Conservation (phyloP, 768 basidiomycete species). For the Clavulina sp. region DNA sequence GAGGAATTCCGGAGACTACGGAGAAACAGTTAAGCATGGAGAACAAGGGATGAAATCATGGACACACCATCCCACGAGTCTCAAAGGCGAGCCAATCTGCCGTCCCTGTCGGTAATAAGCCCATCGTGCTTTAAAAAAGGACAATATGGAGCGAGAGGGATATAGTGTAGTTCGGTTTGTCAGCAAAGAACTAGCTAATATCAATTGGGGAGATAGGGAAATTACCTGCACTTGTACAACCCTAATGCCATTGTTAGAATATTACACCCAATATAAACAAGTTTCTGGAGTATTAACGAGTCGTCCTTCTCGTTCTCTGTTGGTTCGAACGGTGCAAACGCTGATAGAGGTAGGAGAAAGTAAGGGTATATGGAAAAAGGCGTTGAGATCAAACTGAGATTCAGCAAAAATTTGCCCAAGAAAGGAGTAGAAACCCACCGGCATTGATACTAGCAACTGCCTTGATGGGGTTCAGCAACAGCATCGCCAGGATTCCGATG, state of each 20-base stretch:
- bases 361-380: slow-evolving; percentile 27
- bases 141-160: too few species aligned
- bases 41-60: slow-evolving; percentile 16
- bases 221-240: slow-evolving; percentile 81
- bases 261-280: slow-evolving; percentile 56
- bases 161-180: too few species aligned
- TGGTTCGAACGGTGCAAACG: slow-evolving; percentile 51
- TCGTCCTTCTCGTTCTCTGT: slow-evolving; percentile 27
- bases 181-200: too few species aligned
- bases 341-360: slow-evolving; percentile 13
- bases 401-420: neutral
- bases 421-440: slow-evolving; percentile 25
- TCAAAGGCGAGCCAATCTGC: slow-evolving; percentile 95
- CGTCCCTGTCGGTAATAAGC: slow-evolving; percentile 73
- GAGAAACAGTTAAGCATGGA: neutral
- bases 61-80: slow-evolving; percentile 51
- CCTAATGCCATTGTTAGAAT: slow-evolving; percentile 65
- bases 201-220: too few species aligned
- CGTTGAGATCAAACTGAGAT: slow-evolving; percentile 20
- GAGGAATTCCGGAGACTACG: slow-evolving; percentile 4
- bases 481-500: slow-evolving; percentile 91
- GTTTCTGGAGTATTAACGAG: slow-evolving; percentile 50
- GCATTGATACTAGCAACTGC: slow-evolving; percentile 63
- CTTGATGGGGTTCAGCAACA: slow-evolving; percentile 72
- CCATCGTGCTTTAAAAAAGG: too few species aligned